Evolutionary conservation across 106 monocot species (phyloP).

Genomic region (Allium cepa): DNA sequence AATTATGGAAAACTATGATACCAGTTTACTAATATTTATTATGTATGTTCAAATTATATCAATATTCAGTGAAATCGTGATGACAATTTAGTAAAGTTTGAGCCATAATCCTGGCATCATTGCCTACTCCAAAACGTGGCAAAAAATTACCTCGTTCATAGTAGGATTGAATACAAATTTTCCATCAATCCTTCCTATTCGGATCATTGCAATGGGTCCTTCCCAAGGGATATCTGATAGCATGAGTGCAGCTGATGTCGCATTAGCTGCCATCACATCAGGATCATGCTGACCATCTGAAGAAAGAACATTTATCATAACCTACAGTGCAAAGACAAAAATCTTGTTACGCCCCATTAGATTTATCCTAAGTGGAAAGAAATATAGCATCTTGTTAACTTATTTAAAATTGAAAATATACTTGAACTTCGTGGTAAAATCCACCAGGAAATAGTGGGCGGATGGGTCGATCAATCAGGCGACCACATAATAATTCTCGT

Average conservation of each 20-base stretch:
- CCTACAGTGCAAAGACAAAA: constrained; percentile 25
- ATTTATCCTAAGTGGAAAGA: neutral
- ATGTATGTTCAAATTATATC: neutral
- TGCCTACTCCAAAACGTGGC: neutral
- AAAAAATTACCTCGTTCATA: constrained; percentile 65
- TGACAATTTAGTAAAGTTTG: too few relatives aligned
- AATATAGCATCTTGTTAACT: too few relatives aligned
- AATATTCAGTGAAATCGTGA: neutral
- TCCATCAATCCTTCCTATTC: constrained; percentile 93
- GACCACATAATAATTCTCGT: constrained; percentile 90
- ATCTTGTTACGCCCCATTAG: neutral
- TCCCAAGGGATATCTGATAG: constrained; percentile 95
- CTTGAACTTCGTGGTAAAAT: constrained; percentile 97
- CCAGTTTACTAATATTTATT: neutral
- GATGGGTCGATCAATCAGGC: constrained; percentile 88
- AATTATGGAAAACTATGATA: neutral
- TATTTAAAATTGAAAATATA: constrained; percentile 9
- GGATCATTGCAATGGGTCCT: constrained; percentile 89
- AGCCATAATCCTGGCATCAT: too few relatives aligned
- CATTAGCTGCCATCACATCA: constrained; percentile 99
- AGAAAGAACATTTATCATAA: constrained; percentile 78
- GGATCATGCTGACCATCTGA: constrained; percentile 97
- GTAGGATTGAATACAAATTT: constrained; percentile 80
- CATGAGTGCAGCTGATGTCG: constrained; percentile 96
- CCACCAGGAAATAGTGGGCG: constrained; percentile 89